phyloP scores from a whole-genome alignment of 2,329 filamentous ascomycete genomes.

The Colletotrichum sp. region DNA sequence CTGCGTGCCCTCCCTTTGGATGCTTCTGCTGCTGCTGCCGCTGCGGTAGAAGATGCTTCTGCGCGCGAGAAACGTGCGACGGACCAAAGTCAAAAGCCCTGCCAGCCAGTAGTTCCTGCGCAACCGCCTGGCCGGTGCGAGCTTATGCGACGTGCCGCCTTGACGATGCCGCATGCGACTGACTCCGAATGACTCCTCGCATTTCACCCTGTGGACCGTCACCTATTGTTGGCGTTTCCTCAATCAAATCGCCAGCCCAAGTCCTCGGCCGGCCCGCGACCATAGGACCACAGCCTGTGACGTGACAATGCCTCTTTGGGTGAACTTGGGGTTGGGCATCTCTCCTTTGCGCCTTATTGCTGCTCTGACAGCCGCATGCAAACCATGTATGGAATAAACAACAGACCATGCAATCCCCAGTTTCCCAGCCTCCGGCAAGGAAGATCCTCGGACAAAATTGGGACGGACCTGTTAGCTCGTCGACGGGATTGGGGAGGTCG shows the following conservation, averaged over 20 bases:
- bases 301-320: not conserved
- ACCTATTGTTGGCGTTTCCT: not conserved
- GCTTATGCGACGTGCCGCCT: not conserved
- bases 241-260: not conserved
- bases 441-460: not conserved
- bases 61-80: not conserved
- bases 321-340: not conserved
- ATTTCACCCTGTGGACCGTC: not conserved
- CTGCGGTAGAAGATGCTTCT: not conserved
- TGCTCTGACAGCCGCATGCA: not conserved
- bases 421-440: not conserved
- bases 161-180: not conserved
- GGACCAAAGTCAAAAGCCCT: not conserved
- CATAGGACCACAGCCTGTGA: not conserved
- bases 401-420: conserved; percentile 5
- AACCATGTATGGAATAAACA: not conserved
- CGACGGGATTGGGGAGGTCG: not conserved
- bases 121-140: not conserved
- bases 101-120: not conserved
- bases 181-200: not conserved
- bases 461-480: not conserved
- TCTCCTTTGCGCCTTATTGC: not conserved
- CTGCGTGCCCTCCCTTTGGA: not conserved
- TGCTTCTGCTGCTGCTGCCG: not conserved
- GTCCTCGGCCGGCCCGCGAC: not conserved